Conservation (phyloP, 169 alveolate genomes). For the Cryptosporidium meleagridis region DNA sequence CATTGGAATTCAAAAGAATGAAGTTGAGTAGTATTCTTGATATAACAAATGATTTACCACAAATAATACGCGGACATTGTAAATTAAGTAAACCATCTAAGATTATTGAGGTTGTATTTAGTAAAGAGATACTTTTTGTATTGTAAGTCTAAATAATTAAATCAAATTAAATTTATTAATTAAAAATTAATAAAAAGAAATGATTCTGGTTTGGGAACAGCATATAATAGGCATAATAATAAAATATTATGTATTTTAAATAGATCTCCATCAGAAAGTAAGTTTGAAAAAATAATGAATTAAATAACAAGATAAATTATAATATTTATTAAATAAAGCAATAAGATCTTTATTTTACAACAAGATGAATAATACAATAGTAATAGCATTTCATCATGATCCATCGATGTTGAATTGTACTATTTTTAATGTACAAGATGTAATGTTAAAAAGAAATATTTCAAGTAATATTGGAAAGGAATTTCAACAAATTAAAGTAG, state of each 20-base stretch:
- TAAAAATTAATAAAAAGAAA: constrained; percentile 5
- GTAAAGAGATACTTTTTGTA: constrained; percentile 60
- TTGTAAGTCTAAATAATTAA: constrained; percentile 43
- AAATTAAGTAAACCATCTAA: constrained; percentile 67
- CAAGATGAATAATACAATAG: constrained; percentile 50
- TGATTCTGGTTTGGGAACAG: constrained; percentile 71
- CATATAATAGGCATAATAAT: constrained; percentile 51
- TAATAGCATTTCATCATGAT: constrained; percentile 66
- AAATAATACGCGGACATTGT: constrained; percentile 69
- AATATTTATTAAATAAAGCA: constrained; percentile 5
- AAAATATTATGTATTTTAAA: constrained; percentile 51
- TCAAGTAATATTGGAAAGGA: constrained; percentile 50
- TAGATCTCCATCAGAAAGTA: constrained; percentile 75
- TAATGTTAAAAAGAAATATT: constrained; percentile 26
- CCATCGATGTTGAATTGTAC: constrained; percentile 59
- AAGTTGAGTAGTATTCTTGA: constrained; percentile 38
- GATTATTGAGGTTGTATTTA: constrained; percentile 67
- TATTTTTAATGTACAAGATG: constrained; percentile 53
- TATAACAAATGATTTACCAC: constrained; percentile 71
- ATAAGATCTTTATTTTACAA: constrained; percentile 68
- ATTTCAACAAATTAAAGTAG: constrained; percentile 60
- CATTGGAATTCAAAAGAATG: constrained; percentile 50
- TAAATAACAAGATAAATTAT: neutral
- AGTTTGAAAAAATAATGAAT: neutral
- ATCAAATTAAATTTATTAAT: neutral